phyloP scores from a whole-genome alignment of 352 stramenopile genomes.

The Pythium rhizo-oryzae region DNA sequence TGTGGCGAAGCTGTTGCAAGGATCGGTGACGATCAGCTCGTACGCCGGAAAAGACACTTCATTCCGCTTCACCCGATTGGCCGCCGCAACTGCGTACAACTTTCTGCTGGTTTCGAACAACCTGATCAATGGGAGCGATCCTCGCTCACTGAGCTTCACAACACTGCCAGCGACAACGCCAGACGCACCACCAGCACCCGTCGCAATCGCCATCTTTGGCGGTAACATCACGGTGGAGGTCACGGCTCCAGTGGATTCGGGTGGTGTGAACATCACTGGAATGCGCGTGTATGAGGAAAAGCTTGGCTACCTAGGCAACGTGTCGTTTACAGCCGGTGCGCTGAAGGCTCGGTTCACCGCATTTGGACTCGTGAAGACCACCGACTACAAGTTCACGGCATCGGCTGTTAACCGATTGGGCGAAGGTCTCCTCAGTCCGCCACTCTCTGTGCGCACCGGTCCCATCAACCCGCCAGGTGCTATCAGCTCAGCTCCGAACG shows the following conservation, averaged over 20 bases:
- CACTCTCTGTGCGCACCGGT: conserved; percentile 35
- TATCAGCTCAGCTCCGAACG: conserved; percentile 32
- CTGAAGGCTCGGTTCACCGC: conserved; percentile 33
- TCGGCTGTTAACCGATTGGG: conserved; percentile 45
- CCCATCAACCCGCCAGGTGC: conserved; percentile 38
- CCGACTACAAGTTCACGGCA: conserved; percentile 43
- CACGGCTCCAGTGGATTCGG: conserved; percentile 38
- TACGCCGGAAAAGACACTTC: conserved; percentile 26
- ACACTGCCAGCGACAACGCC: conserved; percentile 34
- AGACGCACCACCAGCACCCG: conserved; percentile 29
- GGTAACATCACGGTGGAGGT: conserved; percentile 67
- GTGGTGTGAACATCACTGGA: conserved; percentile 35
- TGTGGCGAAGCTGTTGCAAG: conserved; percentile 37
- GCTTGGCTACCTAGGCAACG: conserved; percentile 28
- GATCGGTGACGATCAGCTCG: conserved; percentile 17
- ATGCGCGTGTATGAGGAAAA: conserved; percentile 52
- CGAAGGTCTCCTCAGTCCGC: conserved; percentile 34
- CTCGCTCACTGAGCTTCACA: conserved; percentile 20
- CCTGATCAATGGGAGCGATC: conserved; percentile 35
- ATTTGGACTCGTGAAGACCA: conserved; percentile 32
- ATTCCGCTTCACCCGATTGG: conserved; percentile 43
- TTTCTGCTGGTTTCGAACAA: conserved; percentile 41
- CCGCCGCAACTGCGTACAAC: conserved; percentile 36
- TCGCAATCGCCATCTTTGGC: conserved; percentile 45
- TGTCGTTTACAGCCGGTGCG: conserved; percentile 1